These are phyloP conservation scores for Penicillium cosmopolitanum DNA, from an alignment of 495 filamentous ascomycete genomes.

Conservation along the genomic window DNA sequence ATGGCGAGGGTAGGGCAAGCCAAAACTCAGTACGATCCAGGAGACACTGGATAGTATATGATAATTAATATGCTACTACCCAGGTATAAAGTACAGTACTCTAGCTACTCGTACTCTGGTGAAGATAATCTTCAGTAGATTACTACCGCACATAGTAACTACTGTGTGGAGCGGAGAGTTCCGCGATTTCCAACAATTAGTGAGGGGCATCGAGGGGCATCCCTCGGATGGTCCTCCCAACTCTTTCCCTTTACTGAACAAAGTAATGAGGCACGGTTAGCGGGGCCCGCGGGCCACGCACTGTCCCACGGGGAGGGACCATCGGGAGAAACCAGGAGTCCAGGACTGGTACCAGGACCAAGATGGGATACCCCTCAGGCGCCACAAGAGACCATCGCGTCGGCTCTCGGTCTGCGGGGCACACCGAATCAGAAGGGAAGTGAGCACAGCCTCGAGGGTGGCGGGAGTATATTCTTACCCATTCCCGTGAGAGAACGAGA, in stretches of 20 bases:
- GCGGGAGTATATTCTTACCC: neutral
- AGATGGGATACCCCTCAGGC: conserved; percentile 1
- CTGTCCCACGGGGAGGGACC: conserved; percentile 3
- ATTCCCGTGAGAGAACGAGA: no score
- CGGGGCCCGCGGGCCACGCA: conserved; percentile 5
- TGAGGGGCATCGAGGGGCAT: neutral
- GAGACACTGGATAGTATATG: no score
- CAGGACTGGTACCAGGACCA: neutral
- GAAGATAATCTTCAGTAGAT: neutral
- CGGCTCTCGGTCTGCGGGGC: neutral
- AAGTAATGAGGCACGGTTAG: conserved; percentile 7
- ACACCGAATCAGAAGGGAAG: neutral
- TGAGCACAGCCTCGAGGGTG: conserved; percentile 2
- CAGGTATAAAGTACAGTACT: neutral
- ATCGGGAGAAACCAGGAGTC: neutral
- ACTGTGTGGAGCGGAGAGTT: neutral
- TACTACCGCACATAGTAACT: neutral
- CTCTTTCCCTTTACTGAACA: neutral
- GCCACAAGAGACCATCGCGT: neutral
- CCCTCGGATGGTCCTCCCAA: neutral
- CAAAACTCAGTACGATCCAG: neutral
- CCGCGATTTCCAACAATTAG: neutral
- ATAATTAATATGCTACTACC: neutral
- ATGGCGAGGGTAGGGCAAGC: no score
- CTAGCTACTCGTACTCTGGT: neutral